These are phyloP conservation scores for Rhexocercosporidium sp. DNA, from an alignment of 2,329 filamentous ascomycete genomes.

Conservation along the genomic window DNA sequence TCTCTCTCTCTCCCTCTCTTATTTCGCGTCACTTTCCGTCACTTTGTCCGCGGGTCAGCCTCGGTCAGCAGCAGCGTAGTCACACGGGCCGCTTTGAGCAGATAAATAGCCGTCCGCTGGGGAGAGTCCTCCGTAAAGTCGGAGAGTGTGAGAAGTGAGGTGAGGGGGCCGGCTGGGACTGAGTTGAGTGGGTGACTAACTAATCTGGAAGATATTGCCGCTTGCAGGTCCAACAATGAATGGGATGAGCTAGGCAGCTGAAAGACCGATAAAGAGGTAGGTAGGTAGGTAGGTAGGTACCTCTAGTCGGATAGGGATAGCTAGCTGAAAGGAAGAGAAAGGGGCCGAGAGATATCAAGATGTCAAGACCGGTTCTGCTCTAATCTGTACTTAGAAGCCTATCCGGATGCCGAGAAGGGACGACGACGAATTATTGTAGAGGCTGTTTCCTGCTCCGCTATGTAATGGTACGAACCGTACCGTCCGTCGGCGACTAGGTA, in stretches of 20 bases:
- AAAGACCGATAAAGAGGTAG: no score
- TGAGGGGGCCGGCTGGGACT: not conserved
- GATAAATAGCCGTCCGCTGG: constrained; percentile 9
- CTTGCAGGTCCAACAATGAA: not conserved
- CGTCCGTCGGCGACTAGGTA: constrained; percentile 4
- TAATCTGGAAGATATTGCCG: not conserved
- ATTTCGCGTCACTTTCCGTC: not conserved
- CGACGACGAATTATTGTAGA: no score
- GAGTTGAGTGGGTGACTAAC: not conserved
- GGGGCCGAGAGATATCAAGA: not conserved
- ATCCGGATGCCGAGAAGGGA: not conserved
- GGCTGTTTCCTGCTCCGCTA: not conserved
- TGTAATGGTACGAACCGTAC: constrained; percentile 9
- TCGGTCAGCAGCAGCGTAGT: constrained; percentile 17
- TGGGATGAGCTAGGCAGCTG: not conserved
- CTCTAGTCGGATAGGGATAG: not conserved
- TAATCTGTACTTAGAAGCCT: no score
- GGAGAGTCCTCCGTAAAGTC: no score
- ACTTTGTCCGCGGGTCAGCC: constrained; percentile 13
- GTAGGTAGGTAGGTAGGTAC: no score
- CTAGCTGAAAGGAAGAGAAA: not conserved
- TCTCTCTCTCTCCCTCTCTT: no score
- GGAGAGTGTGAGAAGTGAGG: not conserved
- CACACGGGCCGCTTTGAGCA: constrained; percentile 12
- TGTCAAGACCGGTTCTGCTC: no score